A percentile compares a stretch with the other conserved stretches of the same genome.
Conservation (phyloP, 345 rosid species). For the Odontarrhena argentea region DNA sequence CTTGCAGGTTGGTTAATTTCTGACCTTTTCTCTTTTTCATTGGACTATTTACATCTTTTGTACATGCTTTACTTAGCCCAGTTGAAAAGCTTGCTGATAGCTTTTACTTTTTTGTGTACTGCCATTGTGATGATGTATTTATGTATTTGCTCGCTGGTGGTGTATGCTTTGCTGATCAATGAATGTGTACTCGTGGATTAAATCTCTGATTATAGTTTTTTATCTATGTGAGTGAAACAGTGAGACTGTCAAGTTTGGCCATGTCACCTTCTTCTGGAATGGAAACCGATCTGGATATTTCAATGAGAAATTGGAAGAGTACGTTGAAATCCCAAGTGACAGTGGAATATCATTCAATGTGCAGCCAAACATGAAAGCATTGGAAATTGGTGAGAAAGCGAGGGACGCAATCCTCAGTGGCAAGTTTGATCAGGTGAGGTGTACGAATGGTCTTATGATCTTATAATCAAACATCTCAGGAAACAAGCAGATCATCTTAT, state of each 20-base stretch:
- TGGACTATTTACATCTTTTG: neutral
- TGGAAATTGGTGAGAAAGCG: constrained; percentile 86
- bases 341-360: constrained; percentile 86
- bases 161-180: too few relatives aligned
- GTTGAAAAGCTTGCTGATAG: neutral
- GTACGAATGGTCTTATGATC: constrained; percentile 2
- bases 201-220: neutral
- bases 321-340: constrained; percentile 95
- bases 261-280: constrained; percentile 98
- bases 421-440: constrained; percentile 80
- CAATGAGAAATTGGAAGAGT: constrained; percentile 71
- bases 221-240: constrained; percentile 43
- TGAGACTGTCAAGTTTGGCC: constrained; percentile 97
- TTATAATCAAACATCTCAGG: constrained; percentile 10
- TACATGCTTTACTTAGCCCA: neutral
- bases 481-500: constrained; percentile 5
- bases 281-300: constrained; percentile 96
- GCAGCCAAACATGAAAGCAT: constrained; percentile 93
- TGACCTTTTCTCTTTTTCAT: neutral
- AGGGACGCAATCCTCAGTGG: constrained; percentile 82
- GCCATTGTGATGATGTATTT: too few relatives aligned
- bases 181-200: constrained; percentile 2
- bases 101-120: too few relatives aligned
- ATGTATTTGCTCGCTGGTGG: too few relatives aligned
- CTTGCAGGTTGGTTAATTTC: constrained; percentile 64